A percentile compares a stretch with the other conserved stretches of the same genome.
Evolutionary conservation across 2,329 filamentous ascomycete species (phyloP).

Genomic region (Cladophialophora immunda): DNA sequence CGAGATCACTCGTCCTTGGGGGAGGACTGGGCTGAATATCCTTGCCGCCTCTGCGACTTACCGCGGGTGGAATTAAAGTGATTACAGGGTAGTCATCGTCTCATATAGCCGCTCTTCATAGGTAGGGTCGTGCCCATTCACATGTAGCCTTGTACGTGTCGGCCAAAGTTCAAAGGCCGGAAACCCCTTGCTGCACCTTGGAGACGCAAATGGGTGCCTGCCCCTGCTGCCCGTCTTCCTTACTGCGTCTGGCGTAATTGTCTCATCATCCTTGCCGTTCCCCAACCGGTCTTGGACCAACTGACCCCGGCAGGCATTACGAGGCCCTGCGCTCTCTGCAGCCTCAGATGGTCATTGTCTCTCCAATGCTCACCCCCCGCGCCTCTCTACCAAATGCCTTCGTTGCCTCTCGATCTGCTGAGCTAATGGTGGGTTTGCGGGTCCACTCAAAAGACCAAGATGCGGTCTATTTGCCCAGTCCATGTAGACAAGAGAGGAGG

Average conservation of each 20-base stretch:
- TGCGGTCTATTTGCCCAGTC: neutral
- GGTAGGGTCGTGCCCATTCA: neutral
- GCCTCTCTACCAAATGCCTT: neutral
- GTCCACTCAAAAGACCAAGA: conserved; percentile 1
- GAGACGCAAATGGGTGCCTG: neutral
- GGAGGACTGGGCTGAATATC: neutral
- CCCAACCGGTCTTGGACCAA: neutral
- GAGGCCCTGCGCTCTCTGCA: neutral
- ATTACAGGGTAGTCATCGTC: neutral
- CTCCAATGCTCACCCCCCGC: neutral
- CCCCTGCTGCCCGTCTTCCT: neutral
- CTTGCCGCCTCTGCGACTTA: neutral
- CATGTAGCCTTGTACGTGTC: neutral
- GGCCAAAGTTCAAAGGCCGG: neutral
- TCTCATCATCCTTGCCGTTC: neutral
- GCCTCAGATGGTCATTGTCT: neutral
- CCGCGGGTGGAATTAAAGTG: conserved; percentile 1
- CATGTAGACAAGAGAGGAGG: neutral
- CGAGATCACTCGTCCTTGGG: neutral
- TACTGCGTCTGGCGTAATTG: neutral
- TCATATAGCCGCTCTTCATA: neutral
- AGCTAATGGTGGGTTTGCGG: conserved; percentile 16
- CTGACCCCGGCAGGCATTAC: neutral
- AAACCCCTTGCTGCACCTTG: neutral
- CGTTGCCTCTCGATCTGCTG: conserved; percentile 3